Base-by-base conservation (phyloP, 805 yeast species). In the Kodamaea sagamina region DNA sequence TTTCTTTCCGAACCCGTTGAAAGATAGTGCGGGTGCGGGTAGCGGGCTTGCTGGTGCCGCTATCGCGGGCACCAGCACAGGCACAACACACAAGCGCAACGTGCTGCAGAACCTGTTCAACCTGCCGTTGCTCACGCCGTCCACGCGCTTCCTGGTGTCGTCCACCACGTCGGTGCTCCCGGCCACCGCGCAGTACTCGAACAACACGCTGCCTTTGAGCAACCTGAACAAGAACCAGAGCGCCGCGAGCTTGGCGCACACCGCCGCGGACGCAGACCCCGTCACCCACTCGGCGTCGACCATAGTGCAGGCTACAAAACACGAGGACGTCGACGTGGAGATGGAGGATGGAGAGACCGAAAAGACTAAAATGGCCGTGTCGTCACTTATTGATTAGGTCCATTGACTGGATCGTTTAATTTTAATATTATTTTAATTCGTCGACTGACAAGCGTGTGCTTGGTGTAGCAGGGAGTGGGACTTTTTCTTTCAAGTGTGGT, bases 1-100 rank as follows among this genome's bases (percentile, higher is more conserved):
- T 44, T 57, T 68, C 39, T 71, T 69, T 57, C 74, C 75, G 4
- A 68, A 64, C 47, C 71, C 72, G 13, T 43, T 49, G 32, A 49
- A 49, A 31, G 52, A 49, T 22, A 32, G 56, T 16, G 19, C 25
- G 15, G 15, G 56, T 16, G 19, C 25, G 15, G 15, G 32, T 28
- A 37, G 40, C 25, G 40, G 40, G 32, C 40, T 28, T 27, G 40
- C 32, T 6, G 37, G 39, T 17, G 26, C 39, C 4, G 42, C 34
- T 18, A 29, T 29, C 11, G 34, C 17, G 2, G 34, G 19, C 3
- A 8, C 24, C 8, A 8, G 24, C 24, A 21, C 24, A 8, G 36
- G 16, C 37, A 22, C 26, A 6, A 12, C 24, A 4, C 66, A 62
- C 41, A 62, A 63, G 43, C 48, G 67, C 32, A 63, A 55, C 36